A percentile compares a stretch with the other conserved stretches of the same genome.
Evolutionary conservation across 352 stramenopile genomes (phyloP).

Genomic region (Phytopythium vexans): DNA sequence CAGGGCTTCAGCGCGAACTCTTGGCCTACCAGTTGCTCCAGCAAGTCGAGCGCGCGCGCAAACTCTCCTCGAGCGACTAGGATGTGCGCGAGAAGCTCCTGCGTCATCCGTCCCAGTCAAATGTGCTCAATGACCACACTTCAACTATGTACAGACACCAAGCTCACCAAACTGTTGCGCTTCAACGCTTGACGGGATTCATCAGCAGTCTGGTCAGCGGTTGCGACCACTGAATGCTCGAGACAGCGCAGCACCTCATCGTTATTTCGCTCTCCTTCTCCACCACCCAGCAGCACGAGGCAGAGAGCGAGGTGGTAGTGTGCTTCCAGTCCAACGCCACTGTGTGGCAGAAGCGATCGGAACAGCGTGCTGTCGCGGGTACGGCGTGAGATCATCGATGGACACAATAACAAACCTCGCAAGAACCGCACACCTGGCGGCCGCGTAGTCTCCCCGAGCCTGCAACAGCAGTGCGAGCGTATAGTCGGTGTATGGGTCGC

Average conservation of each 20-base stretch:
- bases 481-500: conserved; percentile 29
- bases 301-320: conserved; percentile 45
- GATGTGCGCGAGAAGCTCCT: conserved; percentile 52
- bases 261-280: conserved; percentile 12
- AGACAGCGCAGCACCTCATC: conserved; percentile 27
- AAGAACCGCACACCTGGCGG: conserved; percentile 19
- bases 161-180: conserved; percentile 24
- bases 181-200: conserved; percentile 14
- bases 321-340: conserved; percentile 23
- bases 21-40: conserved; percentile 15
- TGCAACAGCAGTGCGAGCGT: conserved; percentile 43
- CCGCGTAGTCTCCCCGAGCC: conserved; percentile 24
- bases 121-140: neutral
- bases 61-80: conserved; percentile 18
- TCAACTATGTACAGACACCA: too few relatives aligned
- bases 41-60: conserved; percentile 21
- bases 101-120: neutral
- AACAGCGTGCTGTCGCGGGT: conserved; percentile 19
- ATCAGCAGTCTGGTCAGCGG: conserved; percentile 5
- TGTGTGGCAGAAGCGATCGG: conserved; percentile 14
- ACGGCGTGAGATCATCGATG: neutral
- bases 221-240: conserved; percentile 20
- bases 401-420: neutral
- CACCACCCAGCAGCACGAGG: conserved; percentile 30
- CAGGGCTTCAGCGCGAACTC: neutral